Percentiles rank a stretch among this genome's conserved stretches.
Evolutionary conservation across 1,284 basidiomycete genomes (phyloP).

Genomic region (Cerioporus squamosus): DNA sequence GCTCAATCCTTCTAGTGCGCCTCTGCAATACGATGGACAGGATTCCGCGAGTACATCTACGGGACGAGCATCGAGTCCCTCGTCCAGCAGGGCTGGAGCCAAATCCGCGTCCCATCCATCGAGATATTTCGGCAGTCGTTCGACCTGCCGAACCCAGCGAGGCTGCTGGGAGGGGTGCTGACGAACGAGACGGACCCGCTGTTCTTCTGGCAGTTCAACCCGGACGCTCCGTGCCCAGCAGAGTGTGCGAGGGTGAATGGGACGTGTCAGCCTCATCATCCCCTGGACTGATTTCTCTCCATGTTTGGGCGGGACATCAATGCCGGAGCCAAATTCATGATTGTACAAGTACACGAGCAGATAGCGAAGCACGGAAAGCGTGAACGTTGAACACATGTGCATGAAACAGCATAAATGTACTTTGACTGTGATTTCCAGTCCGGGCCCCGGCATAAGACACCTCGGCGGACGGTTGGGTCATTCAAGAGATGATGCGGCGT

Average conservation of each 20-base stretch:
- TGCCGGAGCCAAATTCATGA: no score
- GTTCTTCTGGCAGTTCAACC: conserved; percentile 21
- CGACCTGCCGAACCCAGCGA: conserved; percentile 14
- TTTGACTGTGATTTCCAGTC: no score
- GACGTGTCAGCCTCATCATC: not conserved
- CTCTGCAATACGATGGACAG: conserved; percentile 19
- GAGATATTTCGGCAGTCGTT: conserved; percentile 13
- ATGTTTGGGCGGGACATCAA: no score
- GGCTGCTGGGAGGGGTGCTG: conserved; percentile 11
- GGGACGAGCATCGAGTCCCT: conserved; percentile 18
- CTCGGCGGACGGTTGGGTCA: no score
- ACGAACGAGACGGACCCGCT: conserved; percentile 21
- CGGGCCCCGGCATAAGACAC: no score
- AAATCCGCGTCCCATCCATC: conserved; percentile 21
- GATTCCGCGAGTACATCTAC: conserved; percentile 26
- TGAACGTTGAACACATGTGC: no score
- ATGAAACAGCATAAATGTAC: no score
- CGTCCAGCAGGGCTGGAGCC: conserved; percentile 18
- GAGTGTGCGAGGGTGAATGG: conserved; percentile 12
- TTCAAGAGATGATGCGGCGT: no score
- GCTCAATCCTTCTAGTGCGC: conserved; percentile 11
- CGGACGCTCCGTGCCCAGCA: conserved; percentile 13
- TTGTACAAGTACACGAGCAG: no score
- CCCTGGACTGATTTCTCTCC: not conserved
- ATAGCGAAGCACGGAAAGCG: no score